Base-by-base conservation (phyloP, 495 filamentous ascomycete species). In the Acidiella bohemica region DNA sequence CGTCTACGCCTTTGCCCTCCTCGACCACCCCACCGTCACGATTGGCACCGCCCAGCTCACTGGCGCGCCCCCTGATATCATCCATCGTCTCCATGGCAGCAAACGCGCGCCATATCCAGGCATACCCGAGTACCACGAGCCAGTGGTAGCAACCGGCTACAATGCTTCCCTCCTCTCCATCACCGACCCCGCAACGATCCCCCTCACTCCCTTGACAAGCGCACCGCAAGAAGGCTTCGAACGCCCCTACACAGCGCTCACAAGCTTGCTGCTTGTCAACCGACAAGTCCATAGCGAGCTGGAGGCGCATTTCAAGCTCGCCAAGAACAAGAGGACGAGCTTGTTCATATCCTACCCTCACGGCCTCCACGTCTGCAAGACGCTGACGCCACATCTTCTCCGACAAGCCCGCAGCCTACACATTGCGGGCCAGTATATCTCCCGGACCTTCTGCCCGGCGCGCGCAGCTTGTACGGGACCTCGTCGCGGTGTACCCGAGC, bases 331-430 rank as follows among this genome's bases (percentile, higher is more conserved):
- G 14, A 13, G 21, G 1, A 35, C 37, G 5, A 36, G 31, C 36
- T 36, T 59, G 12, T 57, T 51, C 49, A 13, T 55, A n/a, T 31
- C 41, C 1, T 59, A 51, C 39, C 56, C 56, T 1, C 26, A 46
- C 35, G 56, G 56, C 32, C 32, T 59, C 6, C 37, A 55, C 22
- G 51, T 53, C 10, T 41, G 51, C 8, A 42, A 42, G 25, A 46
- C 37, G 13, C 27, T 56, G n/a, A 49, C 41, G 22, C 54, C 56
- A 7, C 36, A 36, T 28, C 51, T 57, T 10, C 49, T 57, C 6
- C 23, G 39, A 12, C 54, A 53, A n/a, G 42, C 52, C 4, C 46
- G 42, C 22, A 51, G 43, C 41, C 25, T 59, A 18, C 49, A 59
- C 40, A 44, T 59, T n/a, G 46, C 45, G 2, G 56, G 54, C 26